Evolutionary conservation across 139 green algal species (phyloP).

Genomic region (Tetraselmis chui): DNA sequence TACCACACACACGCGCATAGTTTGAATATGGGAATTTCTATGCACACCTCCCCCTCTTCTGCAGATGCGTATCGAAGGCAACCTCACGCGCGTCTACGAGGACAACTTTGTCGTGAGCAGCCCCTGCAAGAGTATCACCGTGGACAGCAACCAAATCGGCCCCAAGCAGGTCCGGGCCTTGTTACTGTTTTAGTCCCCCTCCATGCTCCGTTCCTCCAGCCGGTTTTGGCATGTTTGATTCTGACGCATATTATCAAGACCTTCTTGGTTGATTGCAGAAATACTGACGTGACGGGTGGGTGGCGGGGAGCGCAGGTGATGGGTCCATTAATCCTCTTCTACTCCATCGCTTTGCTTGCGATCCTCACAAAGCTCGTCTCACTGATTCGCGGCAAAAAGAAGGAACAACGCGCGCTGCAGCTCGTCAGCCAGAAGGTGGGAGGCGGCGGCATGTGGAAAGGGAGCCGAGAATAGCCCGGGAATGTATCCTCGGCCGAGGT

Average conservation of each 20-base stretch:
- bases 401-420: not conserved
- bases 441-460: too few species aligned
- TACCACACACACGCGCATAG: too few species aligned
- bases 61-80: not conserved
- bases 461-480: too few species aligned
- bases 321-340: not conserved
- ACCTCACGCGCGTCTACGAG: not conserved
- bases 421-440: not conserved
- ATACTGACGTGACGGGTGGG: too few species aligned
- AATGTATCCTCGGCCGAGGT: too few species aligned
- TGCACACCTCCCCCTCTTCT: too few species aligned
- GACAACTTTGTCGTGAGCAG: not conserved
- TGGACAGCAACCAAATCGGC: not conserved
- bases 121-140: not conserved
- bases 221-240: not conserved
- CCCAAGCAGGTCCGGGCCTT: not conserved
- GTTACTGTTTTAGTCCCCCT: not conserved
- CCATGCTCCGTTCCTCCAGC: too few species aligned
- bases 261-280: too few species aligned
- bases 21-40: too few species aligned
- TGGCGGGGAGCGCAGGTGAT: too few species aligned
- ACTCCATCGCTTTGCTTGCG: not conserved
- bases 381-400: not conserved
- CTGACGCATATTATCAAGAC: too few species aligned
- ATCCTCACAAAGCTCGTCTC: not conserved